phyloP scores from a whole-genome alignment of 345 rosid species.

The Dimocarpus longan region DNA sequence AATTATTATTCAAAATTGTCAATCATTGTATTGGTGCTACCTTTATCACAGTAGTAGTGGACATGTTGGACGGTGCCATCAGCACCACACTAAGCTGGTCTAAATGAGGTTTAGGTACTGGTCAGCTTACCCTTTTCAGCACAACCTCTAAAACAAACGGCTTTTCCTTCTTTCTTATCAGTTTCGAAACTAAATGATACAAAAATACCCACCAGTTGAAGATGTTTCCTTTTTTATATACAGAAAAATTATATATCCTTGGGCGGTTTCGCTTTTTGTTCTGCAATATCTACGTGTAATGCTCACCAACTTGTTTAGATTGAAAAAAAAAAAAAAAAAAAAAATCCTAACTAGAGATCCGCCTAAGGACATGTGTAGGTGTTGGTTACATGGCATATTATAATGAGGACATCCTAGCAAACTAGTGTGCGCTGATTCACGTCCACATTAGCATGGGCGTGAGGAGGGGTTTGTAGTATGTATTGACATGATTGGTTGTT shows the following conservation, averaged over 20 bases:
- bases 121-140: conserved; percentile 17
- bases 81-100: background rate
- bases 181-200: background rate
- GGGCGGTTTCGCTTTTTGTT: conserved; percentile 17
- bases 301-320: conserved; percentile 27
- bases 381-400: background rate
- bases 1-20: background rate
- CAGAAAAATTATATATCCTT: background rate
- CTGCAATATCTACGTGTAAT: conserved; percentile 41
- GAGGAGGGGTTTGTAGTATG: background rate
- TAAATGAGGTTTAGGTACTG: conserved; percentile 22
- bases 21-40: background rate
- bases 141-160: background rate
- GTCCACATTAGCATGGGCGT: conserved; percentile 6
- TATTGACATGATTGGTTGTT: conserved; percentile 13
- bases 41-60: conserved; percentile 4
- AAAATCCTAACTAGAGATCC: too few species aligned
- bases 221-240: too few species aligned
- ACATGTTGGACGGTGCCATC: conserved; percentile 20
- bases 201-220: background rate
- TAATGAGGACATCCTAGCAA: background rate
- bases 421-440: background rate
- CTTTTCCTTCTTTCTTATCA: conserved; percentile 1
- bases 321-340: background rate
- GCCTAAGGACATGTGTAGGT: background rate